Evolutionary conservation across 1,139 yeast species (phyloP).

Genomic region (Geotrichum phurueaensis): DNA sequence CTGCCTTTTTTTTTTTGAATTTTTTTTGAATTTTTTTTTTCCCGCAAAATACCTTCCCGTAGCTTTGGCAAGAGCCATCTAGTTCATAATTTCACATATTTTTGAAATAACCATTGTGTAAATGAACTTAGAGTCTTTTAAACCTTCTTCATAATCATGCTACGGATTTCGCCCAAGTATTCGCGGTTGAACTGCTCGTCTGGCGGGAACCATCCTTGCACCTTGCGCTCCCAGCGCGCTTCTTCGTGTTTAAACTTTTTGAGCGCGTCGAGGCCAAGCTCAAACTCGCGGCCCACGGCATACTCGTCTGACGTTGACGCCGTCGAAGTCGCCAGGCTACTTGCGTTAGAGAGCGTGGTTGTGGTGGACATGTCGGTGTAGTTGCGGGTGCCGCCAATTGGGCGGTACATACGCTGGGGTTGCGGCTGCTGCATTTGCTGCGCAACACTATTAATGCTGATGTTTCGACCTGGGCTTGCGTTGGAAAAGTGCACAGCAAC

Average conservation of each 20-base stretch:
- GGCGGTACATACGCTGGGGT: not conserved
- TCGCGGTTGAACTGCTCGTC: slow-evolving; percentile 40
- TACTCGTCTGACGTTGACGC: slow-evolving; percentile 22
- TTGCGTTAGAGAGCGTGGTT: slow-evolving; percentile 1
- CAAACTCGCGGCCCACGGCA: slow-evolving; percentile 40
- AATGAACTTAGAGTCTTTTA: no score
- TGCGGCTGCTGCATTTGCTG: no score
- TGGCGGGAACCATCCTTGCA: slow-evolving; percentile 49
- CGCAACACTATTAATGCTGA: not conserved
- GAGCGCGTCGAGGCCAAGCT: slow-evolving; percentile 39
- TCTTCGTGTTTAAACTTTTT: slow-evolving; percentile 49
- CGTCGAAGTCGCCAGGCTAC: slow-evolving; percentile 5
- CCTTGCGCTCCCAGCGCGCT: slow-evolving; percentile 44
- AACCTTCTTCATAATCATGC: slow-evolving; percentile 41
- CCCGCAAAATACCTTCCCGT: no score
- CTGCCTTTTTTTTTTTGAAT: no score
- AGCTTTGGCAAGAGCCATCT: no score
- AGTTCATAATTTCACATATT: no score
- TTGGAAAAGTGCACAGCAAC: slow-evolving; percentile 4
- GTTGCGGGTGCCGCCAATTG: slow-evolving; percentile 1
- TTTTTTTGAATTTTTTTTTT: no score
- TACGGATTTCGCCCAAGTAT: slow-evolving; percentile 50
- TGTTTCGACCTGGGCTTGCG: not conserved
- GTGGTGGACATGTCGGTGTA: slow-evolving; percentile 17
- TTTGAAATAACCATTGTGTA: no score